Evolutionary conservation across 768 basidiomycete species (phyloP).

Genomic region (Xerocomellus dryophilus): DNA sequence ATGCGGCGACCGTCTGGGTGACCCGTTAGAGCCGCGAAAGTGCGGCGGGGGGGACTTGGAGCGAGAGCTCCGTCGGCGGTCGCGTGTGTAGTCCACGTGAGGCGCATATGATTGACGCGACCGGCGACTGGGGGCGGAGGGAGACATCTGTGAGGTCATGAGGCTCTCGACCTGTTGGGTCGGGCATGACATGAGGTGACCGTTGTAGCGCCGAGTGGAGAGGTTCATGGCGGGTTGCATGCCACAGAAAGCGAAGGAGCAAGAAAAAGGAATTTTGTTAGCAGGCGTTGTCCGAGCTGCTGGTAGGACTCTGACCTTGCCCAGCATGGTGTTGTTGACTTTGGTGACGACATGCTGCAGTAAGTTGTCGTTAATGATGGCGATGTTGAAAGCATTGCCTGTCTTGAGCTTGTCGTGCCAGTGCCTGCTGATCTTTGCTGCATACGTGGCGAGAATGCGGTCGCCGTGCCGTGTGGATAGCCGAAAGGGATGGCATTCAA

Average conservation of each 20-base stretch:
- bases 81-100: not conserved
- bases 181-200: not conserved
- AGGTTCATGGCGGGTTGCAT: no score
- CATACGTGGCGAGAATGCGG: not conserved
- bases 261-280: no score
- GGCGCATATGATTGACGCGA: not conserved
- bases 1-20: no score
- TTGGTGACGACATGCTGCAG: no score
- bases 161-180: not conserved
- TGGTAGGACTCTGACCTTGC: no score
- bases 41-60: not conserved
- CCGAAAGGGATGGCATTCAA: not conserved
- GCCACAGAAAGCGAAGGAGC: no score
- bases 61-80: not conserved
- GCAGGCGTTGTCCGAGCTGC: no score
- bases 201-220: not conserved
- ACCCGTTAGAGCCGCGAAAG: not conserved
- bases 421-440: not conserved
- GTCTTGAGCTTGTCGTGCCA: not conserved
- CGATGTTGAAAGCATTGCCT: not conserved
- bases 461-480: not conserved
- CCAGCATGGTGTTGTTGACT: not conserved
- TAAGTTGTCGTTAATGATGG: not conserved
- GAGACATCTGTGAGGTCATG: not conserved
- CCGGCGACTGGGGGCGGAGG: accelerated